Percentiles rank a stretch among this genome's conserved stretches.
phyloP scores from a whole-genome alignment of 2,329 filamentous ascomycete species.

The Aureobasidium sp. region DNA sequence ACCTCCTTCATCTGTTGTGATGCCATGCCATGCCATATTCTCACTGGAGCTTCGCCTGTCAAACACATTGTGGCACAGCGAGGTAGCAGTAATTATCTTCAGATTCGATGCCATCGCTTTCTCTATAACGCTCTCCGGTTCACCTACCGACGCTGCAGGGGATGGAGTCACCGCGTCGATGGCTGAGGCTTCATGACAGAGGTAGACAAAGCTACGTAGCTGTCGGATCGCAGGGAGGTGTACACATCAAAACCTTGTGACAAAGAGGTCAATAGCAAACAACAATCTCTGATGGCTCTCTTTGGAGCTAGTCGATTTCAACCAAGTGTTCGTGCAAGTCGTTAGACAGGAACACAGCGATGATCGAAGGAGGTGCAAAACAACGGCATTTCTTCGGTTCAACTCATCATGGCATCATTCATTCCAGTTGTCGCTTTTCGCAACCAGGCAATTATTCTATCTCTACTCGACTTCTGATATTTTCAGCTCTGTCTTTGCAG shows the following conservation, averaged over 20 bases:
- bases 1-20: no score
- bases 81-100: neutral
- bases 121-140: neutral
- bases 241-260: neutral
- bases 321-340: neutral
- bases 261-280: no score
- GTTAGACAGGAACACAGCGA: no score
- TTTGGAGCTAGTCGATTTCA: neutral
- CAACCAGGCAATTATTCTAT: neutral
- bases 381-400: neutral
- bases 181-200: neutral
- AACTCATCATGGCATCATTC: neutral
- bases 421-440: neutral
- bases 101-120: neutral
- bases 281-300: neutral
- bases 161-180: neutral
- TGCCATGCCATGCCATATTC: no score
- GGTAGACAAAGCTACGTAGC: neutral
- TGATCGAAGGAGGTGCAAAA: neutral
- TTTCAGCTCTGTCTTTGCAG: conserved; percentile 7
- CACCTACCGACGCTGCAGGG: neutral
- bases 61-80: no score
- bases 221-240: neutral
- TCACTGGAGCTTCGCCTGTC: neutral
- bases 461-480: neutral